Conservation (phyloP, 345 rosid genomes). For the Salix koriyanagi region DNA sequence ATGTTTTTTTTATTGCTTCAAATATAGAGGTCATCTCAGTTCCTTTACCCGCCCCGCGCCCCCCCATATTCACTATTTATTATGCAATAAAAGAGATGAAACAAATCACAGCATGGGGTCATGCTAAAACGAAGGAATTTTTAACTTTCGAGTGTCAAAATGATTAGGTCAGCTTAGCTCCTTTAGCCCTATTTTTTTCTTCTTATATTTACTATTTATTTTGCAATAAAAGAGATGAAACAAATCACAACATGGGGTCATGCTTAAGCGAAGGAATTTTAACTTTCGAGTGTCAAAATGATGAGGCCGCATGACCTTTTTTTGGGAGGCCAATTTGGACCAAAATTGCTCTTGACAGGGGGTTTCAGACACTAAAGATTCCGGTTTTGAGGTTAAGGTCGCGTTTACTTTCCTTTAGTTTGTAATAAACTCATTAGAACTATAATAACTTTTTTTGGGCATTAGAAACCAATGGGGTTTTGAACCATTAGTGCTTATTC, state of each 20-base stretch:
- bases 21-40: background rate
- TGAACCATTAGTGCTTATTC: background rate
- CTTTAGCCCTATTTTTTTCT: background rate
- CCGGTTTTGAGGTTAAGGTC: background rate
- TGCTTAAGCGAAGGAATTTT: background rate
- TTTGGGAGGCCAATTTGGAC: background rate
- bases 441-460: background rate
- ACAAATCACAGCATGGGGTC: background rate
- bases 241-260: background rate
- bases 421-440: background rate
- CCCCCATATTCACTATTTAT: background rate
- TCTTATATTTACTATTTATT: background rate
- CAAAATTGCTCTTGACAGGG: background rate
- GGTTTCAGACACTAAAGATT: background rate
- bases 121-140: background rate
- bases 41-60: background rate
- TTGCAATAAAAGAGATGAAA: background rate
- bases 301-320: background rate
- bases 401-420: background rate
- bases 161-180: too few species aligned
- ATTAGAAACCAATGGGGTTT: background rate
- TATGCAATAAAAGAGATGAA: background rate
- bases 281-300: background rate
- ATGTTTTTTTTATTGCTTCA: background rate
- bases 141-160: too few species aligned